Base-by-base conservation (phyloP, 352 stramenopile species). In the Globisporangium parvum region DNA sequence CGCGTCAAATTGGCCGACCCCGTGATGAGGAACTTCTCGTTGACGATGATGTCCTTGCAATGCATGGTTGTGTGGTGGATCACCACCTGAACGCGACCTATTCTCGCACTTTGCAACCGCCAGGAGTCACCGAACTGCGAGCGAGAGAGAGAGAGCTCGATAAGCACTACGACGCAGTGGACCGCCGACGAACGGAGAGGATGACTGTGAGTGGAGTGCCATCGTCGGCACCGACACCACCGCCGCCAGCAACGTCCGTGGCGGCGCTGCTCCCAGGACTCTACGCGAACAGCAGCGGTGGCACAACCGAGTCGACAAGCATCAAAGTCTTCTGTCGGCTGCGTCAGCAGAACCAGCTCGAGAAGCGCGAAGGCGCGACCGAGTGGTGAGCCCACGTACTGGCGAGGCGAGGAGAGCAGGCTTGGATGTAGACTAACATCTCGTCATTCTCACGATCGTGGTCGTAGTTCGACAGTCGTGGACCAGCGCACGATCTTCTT, bases 281-380 rank as follows among this genome's bases (percentile, higher is more conserved):
- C 40, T 28, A 26, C 11, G 23, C 31, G 4, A 37, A 6, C 18
- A 52, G 24, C 41, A 46, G 31, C 23, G 24, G 24, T 40, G 40
- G 37, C 12, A 24, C 31, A 2, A 21, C 53, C 17, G 55, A 62
- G 21, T 12, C 48, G 6, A 57, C 67, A 33, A 81, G 70, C 52
- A 91, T 95, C 62, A 78, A 84, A 42, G 80, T 94, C 11, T 88
- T 77, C 33, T 94, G 82, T 23, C 78, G 86, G 3, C 67, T 95
- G 15, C 75, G 82, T 10, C 82, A 87, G 40, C 77, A 91, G 59
- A 95, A 92, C 57, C 62, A 75, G 39, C 67, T 87, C 24, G 81
- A 91, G 54, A 85, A 78, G 45, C 70, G 75, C 23, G 73, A 87
- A 60, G 74, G 70, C 37, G 81, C 79, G 0, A 59, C 67, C 0